Conservation (phyloP, 345 rosid species). For the Citrus unshiu region DNA sequence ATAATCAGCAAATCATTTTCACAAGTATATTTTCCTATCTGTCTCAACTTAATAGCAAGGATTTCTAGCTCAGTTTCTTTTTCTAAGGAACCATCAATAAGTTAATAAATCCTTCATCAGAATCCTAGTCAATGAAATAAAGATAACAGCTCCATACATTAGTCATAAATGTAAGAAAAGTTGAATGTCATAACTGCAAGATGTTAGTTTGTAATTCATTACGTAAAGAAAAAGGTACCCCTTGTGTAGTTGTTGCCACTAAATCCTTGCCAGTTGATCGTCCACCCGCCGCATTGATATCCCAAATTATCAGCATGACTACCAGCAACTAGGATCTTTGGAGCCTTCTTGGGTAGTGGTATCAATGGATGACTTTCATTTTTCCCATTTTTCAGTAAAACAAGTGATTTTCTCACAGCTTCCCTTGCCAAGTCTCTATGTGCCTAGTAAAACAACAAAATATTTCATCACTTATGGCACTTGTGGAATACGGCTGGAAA, state of each 20-base stretch:
- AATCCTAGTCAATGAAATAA: background rate
- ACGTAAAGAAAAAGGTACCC: conserved; percentile 36
- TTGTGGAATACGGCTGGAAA: background rate
- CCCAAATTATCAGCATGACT: conserved; percentile 94
- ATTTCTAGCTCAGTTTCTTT: background rate
- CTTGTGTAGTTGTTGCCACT: conserved; percentile 64
- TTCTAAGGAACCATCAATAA: background rate
- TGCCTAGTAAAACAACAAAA: conserved; percentile 40
- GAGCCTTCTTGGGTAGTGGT: conserved; percentile 75
- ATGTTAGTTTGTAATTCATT: background rate
- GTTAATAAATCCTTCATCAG: background rate
- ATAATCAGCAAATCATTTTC: background rate
- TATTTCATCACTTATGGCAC: conserved; percentile 8
- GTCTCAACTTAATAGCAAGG: background rate
- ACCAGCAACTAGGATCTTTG: conserved; percentile 82
- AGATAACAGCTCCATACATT: background rate
- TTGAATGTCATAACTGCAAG: background rate
- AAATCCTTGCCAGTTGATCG: conserved; percentile 86
- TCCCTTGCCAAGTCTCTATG: conserved; percentile 95
- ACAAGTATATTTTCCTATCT: background rate
- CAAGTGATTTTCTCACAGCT: conserved; percentile 95
- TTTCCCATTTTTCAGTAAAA: conserved; percentile 82
- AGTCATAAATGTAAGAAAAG: background rate
- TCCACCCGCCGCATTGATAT: conserved; percentile 98
- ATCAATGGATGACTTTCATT: conserved; percentile 53